Base-by-base conservation (phyloP, 148 eudicot species). In the Camellia lanceoleosa region DNA sequence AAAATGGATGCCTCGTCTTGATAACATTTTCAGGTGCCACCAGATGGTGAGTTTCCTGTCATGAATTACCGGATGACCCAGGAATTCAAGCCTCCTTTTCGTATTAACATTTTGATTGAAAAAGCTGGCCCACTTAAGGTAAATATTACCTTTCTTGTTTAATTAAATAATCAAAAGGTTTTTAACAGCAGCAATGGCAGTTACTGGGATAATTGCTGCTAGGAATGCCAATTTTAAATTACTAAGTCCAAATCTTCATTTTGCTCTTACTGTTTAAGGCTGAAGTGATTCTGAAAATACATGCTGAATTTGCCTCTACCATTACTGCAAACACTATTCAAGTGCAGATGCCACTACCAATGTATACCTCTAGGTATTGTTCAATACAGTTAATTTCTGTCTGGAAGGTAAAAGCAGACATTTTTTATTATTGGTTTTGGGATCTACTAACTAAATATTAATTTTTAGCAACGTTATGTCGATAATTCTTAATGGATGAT, bases 21-120 rank as follows among this genome's bases (percentile, higher is more conserved):
- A 47, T 64, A 59, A 69, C 62, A 58, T 68, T 42, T 52, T 68
- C 82, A 94, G 98, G 95, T 92, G 61, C 98, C 98, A 63, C 86
- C 98, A 71, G 97, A 94, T 85, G 97, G 97, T 77, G 98, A 94
- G 80, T 94, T 94, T 75, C 97, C 98, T 19, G 98, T 92, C 69
- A 94, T 94, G 98, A 94, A 94, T 89, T 94, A 94, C 78, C 98
- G 95, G 20, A 92, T 94, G 84, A 94, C 97, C 56, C 98, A 92
- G 81, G 98, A 94, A 85, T 94, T 94, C 79, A 91, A 89, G 84
- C 95, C 98, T 65, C 98, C 98, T 47, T 92, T 94, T 79, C 89
- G 95, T 46, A 79, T 94, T 67, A 92, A 80, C 62, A 86, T 92
- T 61, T 88, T 94, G 81, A 91, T 94, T 82, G 97, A 94, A 87